Base-by-base conservation (phyloP, 2,329 filamentous ascomycete species). In the Cladophialophora yegresii region DNA sequence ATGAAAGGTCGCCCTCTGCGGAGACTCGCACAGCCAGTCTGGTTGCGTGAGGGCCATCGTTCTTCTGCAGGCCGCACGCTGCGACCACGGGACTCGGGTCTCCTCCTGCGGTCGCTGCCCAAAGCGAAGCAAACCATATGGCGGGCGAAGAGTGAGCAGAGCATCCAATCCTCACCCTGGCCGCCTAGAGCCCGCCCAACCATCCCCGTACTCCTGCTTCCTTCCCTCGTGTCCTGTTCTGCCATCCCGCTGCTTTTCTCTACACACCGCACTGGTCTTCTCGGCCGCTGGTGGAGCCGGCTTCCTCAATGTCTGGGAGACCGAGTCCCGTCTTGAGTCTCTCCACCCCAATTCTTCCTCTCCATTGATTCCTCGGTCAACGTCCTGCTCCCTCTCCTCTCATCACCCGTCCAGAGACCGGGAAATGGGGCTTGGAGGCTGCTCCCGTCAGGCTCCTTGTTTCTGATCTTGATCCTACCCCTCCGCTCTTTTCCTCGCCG, bases 131-230 rank as follows among this genome's bases (percentile, higher is more conserved):
- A 47, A 36, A 47, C 59, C 51, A 56, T 32, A 40, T 58, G 28
- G n/a, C 58, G n/a, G 54, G 33, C 33, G 23, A 49, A 51, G 49
- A 56, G 22, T 33, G 51, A 55, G 54, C 54, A 67, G 62, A 63
- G 65, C 65, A 60, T 60, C 65, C 65, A 67, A 67, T 67, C 58
- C 65, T 12, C 45, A 62, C 54, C 54, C 61, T 62, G 63, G 45
- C 56, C 45, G n/a, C n/a, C 26, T 45, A 20, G 30, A 43, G 53
- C 53, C 63, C 54, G 50, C 57, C 62, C 66, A 65, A 62, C 66
- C 66, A 62, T 57, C n/a, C n/a, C 30, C 40, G 50, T 59, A 23
- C 12, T 53, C 47, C 51, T 36, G 36, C 51, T 59, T 47, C 43
- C 23, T 55, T 20, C 49, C 56, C 45, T 23, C 20, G 45, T 59